Conservation (phyloP, 208 protist genomes). For the Leishmania aethiopica region DNA sequence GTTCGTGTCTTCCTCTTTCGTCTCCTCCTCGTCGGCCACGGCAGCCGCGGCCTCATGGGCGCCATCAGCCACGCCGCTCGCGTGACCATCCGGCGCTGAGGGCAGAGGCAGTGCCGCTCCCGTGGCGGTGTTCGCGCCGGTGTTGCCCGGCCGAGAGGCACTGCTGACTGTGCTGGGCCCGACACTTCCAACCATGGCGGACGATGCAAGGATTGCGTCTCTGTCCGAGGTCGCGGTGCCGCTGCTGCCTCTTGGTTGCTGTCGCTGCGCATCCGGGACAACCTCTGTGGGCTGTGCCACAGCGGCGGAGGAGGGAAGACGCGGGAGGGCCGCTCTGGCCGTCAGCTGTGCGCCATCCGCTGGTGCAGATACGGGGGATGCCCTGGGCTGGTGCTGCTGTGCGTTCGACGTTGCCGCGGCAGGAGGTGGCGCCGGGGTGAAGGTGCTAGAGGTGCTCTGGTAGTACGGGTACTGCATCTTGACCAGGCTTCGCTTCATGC, state of each 20-base stretch:
- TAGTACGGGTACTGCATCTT: constrained; percentile 65
- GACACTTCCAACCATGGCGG: not conserved
- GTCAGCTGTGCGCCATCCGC: not conserved
- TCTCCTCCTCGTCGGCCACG: not conserved
- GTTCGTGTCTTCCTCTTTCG: not conserved
- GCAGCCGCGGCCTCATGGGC: not conserved
- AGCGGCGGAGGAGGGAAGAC: not conserved
- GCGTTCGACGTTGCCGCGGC: not conserved
- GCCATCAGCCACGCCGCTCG: not conserved
- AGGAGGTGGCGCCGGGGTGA: not conserved
- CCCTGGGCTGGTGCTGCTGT: not conserved
- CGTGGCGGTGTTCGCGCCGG: constrained; percentile 7
- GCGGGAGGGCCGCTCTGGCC: not conserved
- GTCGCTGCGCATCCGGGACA: not conserved
- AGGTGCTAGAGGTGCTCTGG: constrained; percentile 30
- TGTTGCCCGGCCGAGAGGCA: not conserved
- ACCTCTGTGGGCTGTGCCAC: not conserved
- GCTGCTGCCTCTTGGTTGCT: not conserved
- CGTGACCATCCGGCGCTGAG: not conserved
- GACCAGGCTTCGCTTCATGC: constrained; percentile 53
- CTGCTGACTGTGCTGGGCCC: not conserved
- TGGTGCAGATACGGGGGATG: not conserved
- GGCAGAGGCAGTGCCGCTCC: not conserved
- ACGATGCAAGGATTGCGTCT: not conserved
- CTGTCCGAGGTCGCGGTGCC: constrained; percentile 2